Percentiles rank a stretch among this genome's conserved stretches.
Conservation (phyloP, 139 green algal genomes). For the Coelastrella sp. region DNA sequence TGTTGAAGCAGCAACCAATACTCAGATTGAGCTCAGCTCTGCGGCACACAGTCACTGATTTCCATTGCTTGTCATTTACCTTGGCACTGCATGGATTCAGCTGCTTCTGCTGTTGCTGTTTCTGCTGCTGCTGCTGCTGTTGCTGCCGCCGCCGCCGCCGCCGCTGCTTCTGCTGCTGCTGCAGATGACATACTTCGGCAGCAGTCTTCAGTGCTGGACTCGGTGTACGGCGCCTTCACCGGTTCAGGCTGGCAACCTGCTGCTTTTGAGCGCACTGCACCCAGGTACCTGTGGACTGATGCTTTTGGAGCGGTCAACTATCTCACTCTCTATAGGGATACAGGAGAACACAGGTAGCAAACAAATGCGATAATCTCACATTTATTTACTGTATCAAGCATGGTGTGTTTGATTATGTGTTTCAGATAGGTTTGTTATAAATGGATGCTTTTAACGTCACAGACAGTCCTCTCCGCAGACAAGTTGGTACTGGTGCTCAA, state of each 20-base stretch:
- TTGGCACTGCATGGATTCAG: background rate
- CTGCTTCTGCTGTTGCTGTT: background rate
- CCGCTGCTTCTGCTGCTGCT: background rate
- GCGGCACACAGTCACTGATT: background rate
- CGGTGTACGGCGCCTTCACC: constrained; percentile 2
- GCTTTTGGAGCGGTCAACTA: constrained; percentile 69
- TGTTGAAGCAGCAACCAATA: background rate
- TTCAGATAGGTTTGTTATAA: too few relatives aligned
- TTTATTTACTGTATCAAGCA: too few relatives aligned
- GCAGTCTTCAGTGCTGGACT: constrained; percentile 1
- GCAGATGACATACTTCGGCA: background rate
- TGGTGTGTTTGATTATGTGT: too few relatives aligned
- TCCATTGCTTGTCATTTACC: background rate
- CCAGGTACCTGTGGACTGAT: constrained; percentile 61
- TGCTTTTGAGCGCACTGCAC: background rate
- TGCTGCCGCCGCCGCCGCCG: background rate
- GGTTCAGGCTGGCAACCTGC: background rate
- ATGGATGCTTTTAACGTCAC: too few relatives aligned
- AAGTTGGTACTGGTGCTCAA: too few relatives aligned
- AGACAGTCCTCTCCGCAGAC: too few relatives aligned
- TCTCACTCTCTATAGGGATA: constrained; percentile 53
- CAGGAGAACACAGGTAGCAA: too few relatives aligned
- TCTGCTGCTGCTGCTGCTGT: background rate
- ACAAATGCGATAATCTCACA: too few relatives aligned
- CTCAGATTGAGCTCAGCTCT: background rate